Conservation (phyloP, 257 asterid species). For the Leonotis leonurus region DNA sequence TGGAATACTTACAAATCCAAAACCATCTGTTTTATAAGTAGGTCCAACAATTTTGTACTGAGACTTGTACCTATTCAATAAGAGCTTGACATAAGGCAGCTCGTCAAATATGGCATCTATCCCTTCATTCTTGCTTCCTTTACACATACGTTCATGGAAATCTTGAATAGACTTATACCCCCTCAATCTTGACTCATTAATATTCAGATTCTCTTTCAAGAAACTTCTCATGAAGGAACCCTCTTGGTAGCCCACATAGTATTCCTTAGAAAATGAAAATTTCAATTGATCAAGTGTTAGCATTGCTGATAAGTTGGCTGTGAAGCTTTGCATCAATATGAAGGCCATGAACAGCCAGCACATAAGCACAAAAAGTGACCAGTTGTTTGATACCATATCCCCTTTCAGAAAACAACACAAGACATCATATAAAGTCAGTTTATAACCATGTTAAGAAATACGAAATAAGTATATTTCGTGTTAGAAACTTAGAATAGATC, state of each 20-base stretch:
- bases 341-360: constrained; percentile 42
- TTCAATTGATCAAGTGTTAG: constrained; percentile 45
- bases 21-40: constrained; percentile 38
- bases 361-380: constrained; percentile 41
- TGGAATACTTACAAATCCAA: constrained; percentile 42
- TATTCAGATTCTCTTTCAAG: constrained; percentile 16
- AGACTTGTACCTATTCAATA: constrained; percentile 21
- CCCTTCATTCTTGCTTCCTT: constrained; percentile 39
- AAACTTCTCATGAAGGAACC: constrained; percentile 34
- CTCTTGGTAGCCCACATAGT: constrained; percentile 30
- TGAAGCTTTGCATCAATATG: constrained; percentile 53
- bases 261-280: constrained; percentile 20
- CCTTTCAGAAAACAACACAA: constrained; percentile 22
- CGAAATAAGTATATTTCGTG: too few species aligned
- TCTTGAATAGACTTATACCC: constrained; percentile 16
- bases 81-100: constrained; percentile 41
- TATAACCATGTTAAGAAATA: not conserved
- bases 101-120: constrained; percentile 46
- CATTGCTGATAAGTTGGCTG: constrained; percentile 49
- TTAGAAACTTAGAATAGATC: not conserved
- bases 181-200: constrained; percentile 25
- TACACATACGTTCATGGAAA: constrained; percentile 12
- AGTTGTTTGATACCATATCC: constrained; percentile 36
- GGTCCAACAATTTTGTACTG: constrained; percentile 43
- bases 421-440: too few species aligned